These are phyloP conservation scores for Aspergillus conjunctus DNA, from an alignment of 495 filamentous ascomycete species.

Conservation along the genomic window DNA sequence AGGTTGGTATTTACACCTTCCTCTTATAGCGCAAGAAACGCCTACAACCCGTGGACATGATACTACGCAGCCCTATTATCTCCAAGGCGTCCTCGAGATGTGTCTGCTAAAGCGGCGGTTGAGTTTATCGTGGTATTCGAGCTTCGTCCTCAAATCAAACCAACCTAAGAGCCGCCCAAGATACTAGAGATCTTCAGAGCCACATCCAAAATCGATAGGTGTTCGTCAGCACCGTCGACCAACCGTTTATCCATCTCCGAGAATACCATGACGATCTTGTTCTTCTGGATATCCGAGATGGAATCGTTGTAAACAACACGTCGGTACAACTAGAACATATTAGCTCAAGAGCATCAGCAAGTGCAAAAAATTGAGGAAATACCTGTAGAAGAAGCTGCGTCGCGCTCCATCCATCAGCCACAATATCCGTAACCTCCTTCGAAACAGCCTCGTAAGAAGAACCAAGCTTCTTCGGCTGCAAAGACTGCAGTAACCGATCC, in stretches of 20 bases:
- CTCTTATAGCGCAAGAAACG: too few species aligned
- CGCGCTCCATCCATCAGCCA: conserved; percentile 98
- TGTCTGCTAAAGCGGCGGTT: too few species aligned
- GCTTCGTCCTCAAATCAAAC: not conserved
- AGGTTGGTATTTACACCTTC: too few species aligned
- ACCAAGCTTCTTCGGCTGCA: conserved; percentile 68
- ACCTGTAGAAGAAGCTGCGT: conserved; percentile 81
- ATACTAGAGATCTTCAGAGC: conserved; percentile 78
- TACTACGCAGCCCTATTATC: too few species aligned
- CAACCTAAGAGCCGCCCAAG: conserved; percentile 47
- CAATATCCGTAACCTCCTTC: conserved; percentile 79
- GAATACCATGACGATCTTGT: conserved; percentile 84
- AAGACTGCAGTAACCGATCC: conserved; percentile 68
- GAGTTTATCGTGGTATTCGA: too few species aligned
- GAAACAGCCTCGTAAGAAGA: conserved; percentile 74
- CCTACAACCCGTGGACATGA: too few species aligned
- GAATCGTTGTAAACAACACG: conserved; percentile 79
- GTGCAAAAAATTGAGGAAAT: conserved; percentile 24
- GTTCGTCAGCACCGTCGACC: conserved; percentile 97
- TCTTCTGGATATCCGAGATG: conserved; percentile 82
- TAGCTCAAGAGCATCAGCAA: not conserved
- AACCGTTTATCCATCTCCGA: conserved; percentile 92
- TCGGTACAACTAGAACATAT: conserved; percentile 69
- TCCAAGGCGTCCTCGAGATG: too few species aligned
- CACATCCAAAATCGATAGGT: conserved; percentile 85